Percentiles rank a stretch among this genome's conserved stretches.
phyloP scores from a whole-genome alignment of 805 yeast species.

The Kuraishia capsulata region DNA sequence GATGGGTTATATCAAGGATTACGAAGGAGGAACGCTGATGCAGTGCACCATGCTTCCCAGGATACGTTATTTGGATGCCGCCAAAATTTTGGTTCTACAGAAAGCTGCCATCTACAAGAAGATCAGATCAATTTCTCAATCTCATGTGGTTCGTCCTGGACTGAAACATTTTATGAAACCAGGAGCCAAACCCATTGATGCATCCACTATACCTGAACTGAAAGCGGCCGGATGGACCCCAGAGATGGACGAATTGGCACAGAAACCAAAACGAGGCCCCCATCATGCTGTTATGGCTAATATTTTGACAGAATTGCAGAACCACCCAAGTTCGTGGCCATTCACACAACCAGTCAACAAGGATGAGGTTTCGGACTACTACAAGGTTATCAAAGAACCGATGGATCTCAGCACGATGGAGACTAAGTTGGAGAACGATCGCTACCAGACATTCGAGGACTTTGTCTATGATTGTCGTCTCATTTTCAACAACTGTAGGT shows the following conservation, averaged over 20 bases:
- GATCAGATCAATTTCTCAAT: conserved; percentile 67
- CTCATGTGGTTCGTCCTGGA: conserved; percentile 79
- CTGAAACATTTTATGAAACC: conserved; percentile 54
- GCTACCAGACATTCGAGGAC: conserved; percentile 84
- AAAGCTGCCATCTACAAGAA: conserved; percentile 86
- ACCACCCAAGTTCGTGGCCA: conserved; percentile 98
- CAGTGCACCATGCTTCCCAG: conserved; percentile 92
- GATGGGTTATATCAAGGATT: conserved; percentile 99
- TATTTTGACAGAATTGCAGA: conserved; percentile 77
- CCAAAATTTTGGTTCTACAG: conserved; percentile 77
- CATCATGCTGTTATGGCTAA: conserved; percentile 93
- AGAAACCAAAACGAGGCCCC: conserved; percentile 88
- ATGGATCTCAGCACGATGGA: conserved; percentile 98
- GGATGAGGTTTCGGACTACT: conserved; percentile 94
- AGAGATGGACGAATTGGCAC: conserved; percentile 95
- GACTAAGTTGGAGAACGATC: conserved; percentile 82
- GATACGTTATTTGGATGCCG: conserved; percentile 81
- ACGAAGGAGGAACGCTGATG: conserved; percentile 98
- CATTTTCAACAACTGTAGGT: conserved; percentile 83
- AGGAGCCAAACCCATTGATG: conserved; percentile 51
- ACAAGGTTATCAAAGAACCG: conserved; percentile 93
- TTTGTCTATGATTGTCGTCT: conserved; percentile 83
- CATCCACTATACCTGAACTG: conserved; percentile 81
- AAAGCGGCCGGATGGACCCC: conserved; percentile 96
- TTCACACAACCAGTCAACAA: conserved; percentile 86